phyloP scores from a whole-genome alignment of 441 rosid genomes.

The Omphalea diandra region DNA sequence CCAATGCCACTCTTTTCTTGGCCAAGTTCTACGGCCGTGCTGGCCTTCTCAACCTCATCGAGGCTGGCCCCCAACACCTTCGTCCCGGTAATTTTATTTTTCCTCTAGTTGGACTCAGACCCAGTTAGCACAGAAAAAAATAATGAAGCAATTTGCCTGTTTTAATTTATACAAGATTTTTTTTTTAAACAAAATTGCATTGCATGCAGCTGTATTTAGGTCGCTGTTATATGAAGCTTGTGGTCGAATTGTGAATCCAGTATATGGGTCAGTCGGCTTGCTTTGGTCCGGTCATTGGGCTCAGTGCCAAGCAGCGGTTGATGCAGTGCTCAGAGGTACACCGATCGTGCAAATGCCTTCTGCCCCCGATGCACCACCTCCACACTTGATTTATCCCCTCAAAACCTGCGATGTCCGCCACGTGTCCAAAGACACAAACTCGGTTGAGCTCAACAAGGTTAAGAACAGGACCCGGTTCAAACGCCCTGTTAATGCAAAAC shows the following conservation, averaged over 20 bases:
- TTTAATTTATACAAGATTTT: background rate
- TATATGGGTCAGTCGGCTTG: constrained; percentile 49
- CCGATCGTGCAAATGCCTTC: constrained; percentile 29
- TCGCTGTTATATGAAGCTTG: constrained; percentile 61
- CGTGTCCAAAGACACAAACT: constrained; percentile 29
- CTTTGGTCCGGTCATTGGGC: constrained; percentile 54
- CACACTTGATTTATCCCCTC: constrained; percentile 29
- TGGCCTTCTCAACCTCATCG: constrained; percentile 51
- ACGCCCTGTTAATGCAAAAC: constrained; percentile 26
- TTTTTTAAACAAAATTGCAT: background rate
- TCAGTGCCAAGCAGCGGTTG: constrained; percentile 52
- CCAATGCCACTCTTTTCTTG: constrained; percentile 56
- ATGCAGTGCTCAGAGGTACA: constrained; percentile 42
- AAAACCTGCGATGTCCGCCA: constrained; percentile 45
- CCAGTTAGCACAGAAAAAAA: no score
- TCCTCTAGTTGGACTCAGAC: no score
- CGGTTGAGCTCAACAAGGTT: constrained; percentile 13
- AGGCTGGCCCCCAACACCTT: constrained; percentile 40
- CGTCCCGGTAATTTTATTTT: constrained; percentile 43
- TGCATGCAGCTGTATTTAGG: constrained; percentile 44
- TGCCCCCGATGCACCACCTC: constrained; percentile 18
- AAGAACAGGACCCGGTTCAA: constrained; percentile 34
- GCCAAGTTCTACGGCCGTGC: constrained; percentile 70
- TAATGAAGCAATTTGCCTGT: background rate
- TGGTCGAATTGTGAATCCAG: constrained; percentile 53